These are phyloP conservation scores for Rhizodiscina lignyota DNA, from an alignment of 495 filamentous ascomycete genomes.

Conservation along the genomic window DNA sequence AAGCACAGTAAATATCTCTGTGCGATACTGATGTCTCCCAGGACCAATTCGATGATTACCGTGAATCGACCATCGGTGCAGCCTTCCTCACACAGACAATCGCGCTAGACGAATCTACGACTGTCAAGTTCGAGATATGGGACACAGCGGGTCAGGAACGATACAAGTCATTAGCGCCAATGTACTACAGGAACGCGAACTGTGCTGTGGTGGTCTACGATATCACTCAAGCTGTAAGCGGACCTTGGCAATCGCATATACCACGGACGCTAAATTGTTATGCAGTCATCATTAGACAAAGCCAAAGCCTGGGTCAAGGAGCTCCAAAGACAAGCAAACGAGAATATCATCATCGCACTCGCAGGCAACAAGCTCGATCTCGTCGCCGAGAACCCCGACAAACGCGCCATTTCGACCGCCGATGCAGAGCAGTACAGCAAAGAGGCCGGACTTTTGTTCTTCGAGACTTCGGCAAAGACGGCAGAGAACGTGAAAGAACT, in stretches of 20 bases:
- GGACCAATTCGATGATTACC: conserved; percentile 99
- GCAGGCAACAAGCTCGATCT: conserved; percentile 97
- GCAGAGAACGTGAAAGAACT: conserved; percentile 88
- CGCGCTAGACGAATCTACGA: conserved; percentile 89
- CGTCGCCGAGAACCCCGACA: conserved; percentile 75
- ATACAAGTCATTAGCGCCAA: conserved; percentile 95
- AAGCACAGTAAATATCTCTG: too few relatives aligned
- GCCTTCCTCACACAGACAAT: conserved; percentile 98
- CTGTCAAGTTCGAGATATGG: conserved; percentile 99
- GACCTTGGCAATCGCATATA: conserved; percentile 1
- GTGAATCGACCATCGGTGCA: conserved; percentile 97
- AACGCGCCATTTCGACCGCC: conserved; percentile 71
- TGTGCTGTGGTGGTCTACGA: conserved; percentile 98
- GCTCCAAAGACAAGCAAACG: conserved; percentile 93
- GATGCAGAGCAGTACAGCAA: conserved; percentile 91
- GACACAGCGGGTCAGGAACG: conserved; percentile 96
- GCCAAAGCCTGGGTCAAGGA: conserved; percentile 99
- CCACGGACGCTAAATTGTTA: background rate
- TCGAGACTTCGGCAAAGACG: conserved; percentile 95
- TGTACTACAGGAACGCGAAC: conserved; percentile 99
- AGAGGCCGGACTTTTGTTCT: conserved; percentile 87
- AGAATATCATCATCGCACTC: conserved; percentile 97
- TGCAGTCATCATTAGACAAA: conserved; percentile 90
- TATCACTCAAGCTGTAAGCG: conserved; percentile 89
- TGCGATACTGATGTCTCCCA: too few relatives aligned